Percentiles rank a stretch among this genome's conserved stretches.
phyloP scores from a whole-genome alignment of 2,329 filamentous ascomycete genomes.

The Fusarium fracticaudum region DNA sequence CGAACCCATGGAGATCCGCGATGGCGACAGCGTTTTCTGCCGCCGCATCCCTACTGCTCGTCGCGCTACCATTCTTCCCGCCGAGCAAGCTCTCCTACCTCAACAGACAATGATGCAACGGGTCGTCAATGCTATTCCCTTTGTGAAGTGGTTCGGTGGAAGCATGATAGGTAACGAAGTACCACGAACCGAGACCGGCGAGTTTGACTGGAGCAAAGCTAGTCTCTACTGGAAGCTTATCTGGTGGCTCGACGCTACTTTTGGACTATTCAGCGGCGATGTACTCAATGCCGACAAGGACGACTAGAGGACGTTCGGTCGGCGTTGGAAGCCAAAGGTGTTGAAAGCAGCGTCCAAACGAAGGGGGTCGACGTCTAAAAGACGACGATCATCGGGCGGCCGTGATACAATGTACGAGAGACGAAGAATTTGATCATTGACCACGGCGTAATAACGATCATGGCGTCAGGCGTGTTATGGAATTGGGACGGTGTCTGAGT shows the following conservation, averaged over 20 bases:
- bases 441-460: slow-evolving; percentile 36
- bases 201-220: slow-evolving; percentile 78
- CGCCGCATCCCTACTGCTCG: slow-evolving; percentile 74
- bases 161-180: slow-evolving; percentile 80
- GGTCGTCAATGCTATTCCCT: slow-evolving; percentile 71
- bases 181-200: slow-evolving; percentile 75
- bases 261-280: slow-evolving; percentile 68
- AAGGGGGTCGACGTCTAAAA: not conserved
- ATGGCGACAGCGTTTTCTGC: slow-evolving; percentile 60
- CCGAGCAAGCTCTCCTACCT: slow-evolving; percentile 76
- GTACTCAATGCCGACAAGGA: slow-evolving; percentile 68
- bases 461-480: slow-evolving; percentile 42
- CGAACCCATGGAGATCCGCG: slow-evolving; percentile 44
- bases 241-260: slow-evolving; percentile 68
- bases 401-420: slow-evolving; percentile 38
- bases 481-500: slow-evolving; percentile 20
- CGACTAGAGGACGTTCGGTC: slow-evolving; percentile 52
- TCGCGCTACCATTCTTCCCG: slow-evolving; percentile 70
- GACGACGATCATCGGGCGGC: not conserved
- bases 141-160: slow-evolving; percentile 76
- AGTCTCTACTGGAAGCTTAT: slow-evolving; percentile 75
- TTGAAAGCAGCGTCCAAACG: not conserved
- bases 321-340: slow-evolving; percentile 10
- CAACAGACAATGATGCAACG: slow-evolving; percentile 73
- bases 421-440: slow-evolving; percentile 40